A percentile compares a stretch with the other conserved stretches of the same genome.
phyloP scores from a whole-genome alignment of 345 rosid genomes.

The Citrus medica region DNA sequence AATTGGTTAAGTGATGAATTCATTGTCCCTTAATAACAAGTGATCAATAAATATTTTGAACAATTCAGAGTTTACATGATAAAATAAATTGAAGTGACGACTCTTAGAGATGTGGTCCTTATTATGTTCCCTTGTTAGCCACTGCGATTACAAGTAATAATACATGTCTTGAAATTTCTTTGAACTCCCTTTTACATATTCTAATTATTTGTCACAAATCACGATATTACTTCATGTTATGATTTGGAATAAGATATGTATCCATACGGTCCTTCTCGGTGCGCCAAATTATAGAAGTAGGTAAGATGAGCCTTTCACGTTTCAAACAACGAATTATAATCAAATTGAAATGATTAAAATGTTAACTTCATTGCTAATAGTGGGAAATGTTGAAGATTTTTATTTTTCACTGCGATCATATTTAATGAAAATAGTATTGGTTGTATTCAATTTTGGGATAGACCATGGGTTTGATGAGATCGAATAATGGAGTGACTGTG shows the following conservation, averaged over 20 bases:
- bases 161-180: not conserved
- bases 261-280: not conserved
- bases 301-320: not conserved
- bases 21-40: not conserved
- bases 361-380: not conserved
- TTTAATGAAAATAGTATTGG: not conserved
- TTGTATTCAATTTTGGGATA: not conserved
- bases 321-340: not conserved
- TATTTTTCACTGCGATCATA: no score
- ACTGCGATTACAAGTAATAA: conserved; percentile 3
- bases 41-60: not conserved
- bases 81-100: not conserved
- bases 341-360: not conserved
- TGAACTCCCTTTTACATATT: not conserved
- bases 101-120: not conserved
- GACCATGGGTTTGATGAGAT: not conserved
- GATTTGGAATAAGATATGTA: not conserved
- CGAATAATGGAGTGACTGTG: not conserved
- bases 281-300: not conserved
- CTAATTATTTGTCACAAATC: not conserved
- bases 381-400: not conserved
- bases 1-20: conserved; percentile 6
- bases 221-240: no score
- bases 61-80: not conserved
- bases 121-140: conserved; percentile 7